Conservation (phyloP, 768 basidiomycete species). For the Rhodocollybia butyracea region DNA sequence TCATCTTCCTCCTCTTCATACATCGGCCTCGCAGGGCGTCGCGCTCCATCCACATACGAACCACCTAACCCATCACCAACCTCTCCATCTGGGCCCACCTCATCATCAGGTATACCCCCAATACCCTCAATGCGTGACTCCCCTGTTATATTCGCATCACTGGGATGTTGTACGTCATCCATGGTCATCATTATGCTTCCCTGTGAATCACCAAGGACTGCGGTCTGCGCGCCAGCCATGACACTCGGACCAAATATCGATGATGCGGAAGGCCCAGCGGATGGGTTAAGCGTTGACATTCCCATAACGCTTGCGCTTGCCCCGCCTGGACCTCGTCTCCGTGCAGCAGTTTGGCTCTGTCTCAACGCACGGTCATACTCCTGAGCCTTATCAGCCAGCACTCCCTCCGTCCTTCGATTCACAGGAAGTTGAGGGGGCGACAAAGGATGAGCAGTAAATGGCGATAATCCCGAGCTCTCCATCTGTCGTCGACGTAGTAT, state of each 20-base stretch:
- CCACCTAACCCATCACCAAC: constrained; percentile 63
- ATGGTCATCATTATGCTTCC: constrained; percentile 38
- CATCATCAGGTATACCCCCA: constrained; percentile 38
- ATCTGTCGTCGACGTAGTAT: constrained; percentile 10
- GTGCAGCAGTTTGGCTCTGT: constrained; percentile 61
- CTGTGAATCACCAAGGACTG: constrained; percentile 74
- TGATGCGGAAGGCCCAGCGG: constrained; percentile 29
- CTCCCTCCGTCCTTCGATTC: constrained; percentile 31
- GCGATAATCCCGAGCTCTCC: constrained; percentile 21
- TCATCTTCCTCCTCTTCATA: constrained; percentile 64
- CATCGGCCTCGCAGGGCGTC: constrained; percentile 39
- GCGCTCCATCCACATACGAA: constrained; percentile 73
- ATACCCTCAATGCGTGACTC: constrained; percentile 9
- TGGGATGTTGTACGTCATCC: background rate
- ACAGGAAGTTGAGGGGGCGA: background rate
- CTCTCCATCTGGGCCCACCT: constrained; percentile 48
- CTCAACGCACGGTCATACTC: constrained; percentile 74
- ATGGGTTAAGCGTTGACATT: constrained; percentile 43
- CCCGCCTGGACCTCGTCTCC: constrained; percentile 38
- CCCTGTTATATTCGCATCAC: constrained; percentile 14
- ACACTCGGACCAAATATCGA: constrained; percentile 44
- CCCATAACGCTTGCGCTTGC: constrained; percentile 40
- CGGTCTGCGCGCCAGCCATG: constrained; percentile 61
- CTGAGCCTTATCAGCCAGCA: constrained; percentile 52
- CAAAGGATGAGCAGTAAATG: background rate